Evolutionary conservation across 2,329 filamentous ascomycete species (phyloP).

Genomic region (Coniella vitis): DNA sequence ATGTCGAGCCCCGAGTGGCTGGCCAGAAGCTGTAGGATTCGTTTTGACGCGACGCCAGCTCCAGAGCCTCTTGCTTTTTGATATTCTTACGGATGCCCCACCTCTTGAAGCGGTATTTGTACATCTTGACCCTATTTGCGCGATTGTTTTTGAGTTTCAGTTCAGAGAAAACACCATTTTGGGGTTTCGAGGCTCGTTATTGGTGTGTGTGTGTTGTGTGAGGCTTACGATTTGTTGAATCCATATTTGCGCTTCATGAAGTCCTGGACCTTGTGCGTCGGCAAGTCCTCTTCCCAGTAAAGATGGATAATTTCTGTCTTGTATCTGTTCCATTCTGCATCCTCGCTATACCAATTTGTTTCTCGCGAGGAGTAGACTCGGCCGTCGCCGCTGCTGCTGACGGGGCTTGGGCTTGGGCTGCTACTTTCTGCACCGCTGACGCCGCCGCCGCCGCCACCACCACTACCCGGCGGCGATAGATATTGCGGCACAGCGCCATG

Average conservation of each 20-base stretch:
- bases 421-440: too few species aligned
- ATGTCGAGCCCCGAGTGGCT: neutral
- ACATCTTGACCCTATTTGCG: conserved; percentile 1
- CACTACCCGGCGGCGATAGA: too few species aligned
- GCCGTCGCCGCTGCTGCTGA: too few species aligned
- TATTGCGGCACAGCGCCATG: too few species aligned
- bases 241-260: conserved; percentile 3
- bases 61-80: conserved; percentile 4
- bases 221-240: conserved; percentile 5
- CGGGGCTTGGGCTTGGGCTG: too few species aligned
- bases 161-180: neutral
- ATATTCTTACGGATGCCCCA: conserved; percentile 9
- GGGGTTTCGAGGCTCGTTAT: neutral
- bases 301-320: conserved; percentile 1
- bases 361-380: neutral
- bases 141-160: neutral
- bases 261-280: neutral
- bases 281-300: conserved; percentile 1
- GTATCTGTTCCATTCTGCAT: neutral
- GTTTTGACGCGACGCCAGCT: neutral
- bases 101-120: conserved; percentile 2
- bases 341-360: neutral
- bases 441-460: too few species aligned
- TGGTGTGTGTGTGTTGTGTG: too few species aligned
- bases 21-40: conserved; percentile 1